These are phyloP conservation scores for Linderina pennispora DNA, from an alignment of 192 early-diverging fungal genomes.

Conservation along the genomic window DNA sequence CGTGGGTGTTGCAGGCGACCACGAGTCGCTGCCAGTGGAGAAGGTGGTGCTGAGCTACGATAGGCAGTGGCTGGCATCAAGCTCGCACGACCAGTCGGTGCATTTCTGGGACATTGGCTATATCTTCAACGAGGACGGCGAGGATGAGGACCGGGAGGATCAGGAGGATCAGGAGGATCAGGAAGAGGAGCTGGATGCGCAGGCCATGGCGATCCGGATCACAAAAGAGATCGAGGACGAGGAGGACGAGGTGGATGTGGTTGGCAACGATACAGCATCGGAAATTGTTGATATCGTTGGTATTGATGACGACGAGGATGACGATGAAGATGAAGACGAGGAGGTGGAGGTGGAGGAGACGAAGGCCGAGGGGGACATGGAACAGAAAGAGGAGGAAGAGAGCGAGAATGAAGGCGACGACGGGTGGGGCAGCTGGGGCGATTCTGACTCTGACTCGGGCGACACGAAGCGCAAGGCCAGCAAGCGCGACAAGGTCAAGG, in stretches of 20 bases:
- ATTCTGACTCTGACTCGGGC: slow-evolving; percentile 8
- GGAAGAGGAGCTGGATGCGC: slow-evolving; percentile 18
- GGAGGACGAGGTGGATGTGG: slow-evolving; percentile 30
- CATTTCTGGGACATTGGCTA: slow-evolving; percentile 83
- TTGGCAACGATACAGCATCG: slow-evolving; percentile 15
- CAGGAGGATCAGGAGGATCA: slow-evolving; percentile 11
- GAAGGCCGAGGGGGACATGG: background rate
- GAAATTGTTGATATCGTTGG: background rate
- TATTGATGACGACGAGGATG: background rate
- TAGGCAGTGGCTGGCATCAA: slow-evolving; percentile 68
- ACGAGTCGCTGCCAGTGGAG: slow-evolving; percentile 88
- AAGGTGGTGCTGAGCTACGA: slow-evolving; percentile 65
- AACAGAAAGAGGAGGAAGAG: background rate
- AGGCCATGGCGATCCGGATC: slow-evolving; percentile 36
- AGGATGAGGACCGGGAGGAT: slow-evolving; percentile 39
- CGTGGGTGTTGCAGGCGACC: slow-evolving; percentile 82
- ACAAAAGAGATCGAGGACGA: slow-evolving; percentile 27
- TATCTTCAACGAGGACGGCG: slow-evolving; percentile 47
- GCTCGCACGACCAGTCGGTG: slow-evolving; percentile 81
- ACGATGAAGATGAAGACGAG: background rate
- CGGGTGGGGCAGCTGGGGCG: slow-evolving; percentile 34
- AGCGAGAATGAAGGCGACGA: slow-evolving; percentile 4
- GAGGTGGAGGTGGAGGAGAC: background rate
- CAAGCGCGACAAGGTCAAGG: slow-evolving; percentile 1
- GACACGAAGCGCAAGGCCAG: slow-evolving; percentile 3